phyloP scores from a whole-genome alignment of 2,329 filamentous ascomycete species.

The Neoscytalidium dimidiatum region DNA sequence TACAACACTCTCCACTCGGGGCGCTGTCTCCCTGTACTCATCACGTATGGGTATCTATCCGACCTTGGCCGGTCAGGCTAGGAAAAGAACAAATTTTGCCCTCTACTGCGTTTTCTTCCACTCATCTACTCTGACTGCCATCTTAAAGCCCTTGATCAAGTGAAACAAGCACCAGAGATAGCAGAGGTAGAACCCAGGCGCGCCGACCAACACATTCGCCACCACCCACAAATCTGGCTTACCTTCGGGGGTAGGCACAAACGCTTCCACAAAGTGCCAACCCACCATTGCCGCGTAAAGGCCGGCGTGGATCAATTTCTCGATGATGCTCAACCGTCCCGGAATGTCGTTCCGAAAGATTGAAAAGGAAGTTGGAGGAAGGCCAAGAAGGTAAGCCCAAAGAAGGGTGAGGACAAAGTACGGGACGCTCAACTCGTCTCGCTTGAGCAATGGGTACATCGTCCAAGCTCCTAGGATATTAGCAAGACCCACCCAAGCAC shows the following conservation, averaged over 20 bases:
- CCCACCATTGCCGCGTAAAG: conserved; percentile 77
- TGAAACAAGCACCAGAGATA: conserved; percentile 90
- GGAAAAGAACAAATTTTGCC: neutral
- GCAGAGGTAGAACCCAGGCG: conserved; percentile 80
- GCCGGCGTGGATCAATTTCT: conserved; percentile 70
- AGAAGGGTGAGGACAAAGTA: conserved; percentile 83
- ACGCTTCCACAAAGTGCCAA: conserved; percentile 79
- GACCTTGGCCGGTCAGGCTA: neutral
- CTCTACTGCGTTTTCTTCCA: conserved; percentile 43
- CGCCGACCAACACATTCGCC: conserved; percentile 82
- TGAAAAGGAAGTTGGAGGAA: conserved; percentile 74
- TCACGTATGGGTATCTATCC: neutral
- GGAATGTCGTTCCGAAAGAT: conserved; percentile 59
- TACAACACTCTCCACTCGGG: conserved; percentile 12
- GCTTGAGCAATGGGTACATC: conserved; percentile 84
- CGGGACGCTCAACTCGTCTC: conserved; percentile 80
- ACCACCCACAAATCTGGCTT: conserved; percentile 97
- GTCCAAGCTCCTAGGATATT: conserved; percentile 91
- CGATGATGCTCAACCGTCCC: conserved; percentile 54
- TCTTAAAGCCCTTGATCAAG: conserved; percentile 38
- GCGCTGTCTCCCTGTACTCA: neutral
- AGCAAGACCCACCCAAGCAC: conserved; percentile 94
- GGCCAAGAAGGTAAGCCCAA: conserved; percentile 87
- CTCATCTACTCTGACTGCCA: conserved; percentile 30
- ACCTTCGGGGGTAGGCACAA: conserved; percentile 65